Evolutionary conservation across 768 basidiomycete genomes (phyloP).

Genomic region (Gloeophyllum trabeum): DNA sequence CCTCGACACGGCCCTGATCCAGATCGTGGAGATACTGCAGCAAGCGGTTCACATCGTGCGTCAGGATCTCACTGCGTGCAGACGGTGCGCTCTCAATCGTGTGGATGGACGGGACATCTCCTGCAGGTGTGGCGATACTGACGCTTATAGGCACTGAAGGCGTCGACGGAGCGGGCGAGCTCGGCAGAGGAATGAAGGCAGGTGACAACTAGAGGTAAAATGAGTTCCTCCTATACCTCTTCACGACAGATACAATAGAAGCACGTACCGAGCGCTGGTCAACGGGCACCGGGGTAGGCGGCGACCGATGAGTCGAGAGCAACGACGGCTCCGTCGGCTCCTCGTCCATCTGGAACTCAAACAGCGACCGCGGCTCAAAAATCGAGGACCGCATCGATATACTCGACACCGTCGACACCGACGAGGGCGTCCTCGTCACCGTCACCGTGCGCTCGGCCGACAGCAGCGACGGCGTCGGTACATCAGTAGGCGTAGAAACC

Average conservation of each 20-base stretch:
- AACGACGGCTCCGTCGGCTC: conserved; percentile 50
- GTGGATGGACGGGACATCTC: conserved; percentile 35
- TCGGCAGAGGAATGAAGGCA: conserved; percentile 10
- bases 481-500: conserved; percentile 26
- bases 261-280: conserved; percentile 22
- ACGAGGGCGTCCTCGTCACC: conserved; percentile 17
- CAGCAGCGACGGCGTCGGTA: conserved; percentile 17
- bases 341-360: conserved; percentile 11
- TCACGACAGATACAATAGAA: conserved; percentile 7
- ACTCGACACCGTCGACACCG: conserved; percentile 18
- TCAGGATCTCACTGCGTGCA: conserved; percentile 32
- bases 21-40: conserved; percentile 51
- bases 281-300: conserved; percentile 7
- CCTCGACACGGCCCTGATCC: conserved; percentile 48
- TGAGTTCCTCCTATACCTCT: background rate
- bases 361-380: conserved; percentile 14
- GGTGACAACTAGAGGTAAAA: background rate
- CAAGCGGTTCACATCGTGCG: conserved; percentile 39
- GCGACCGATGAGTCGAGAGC: conserved; percentile 29
- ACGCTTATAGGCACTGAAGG: conserved; percentile 32
- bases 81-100: conserved; percentile 30
- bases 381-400: conserved; percentile 18
- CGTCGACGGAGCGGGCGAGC: conserved; percentile 21
- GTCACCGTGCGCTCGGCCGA: conserved; percentile 8
- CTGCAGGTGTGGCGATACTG: conserved; percentile 37